Percentiles rank a stretch among this genome's conserved stretches.
These are phyloP conservation scores for Rhodotorula mucilaginosa DNA, from an alignment of 1,284 basidiomycete species.

Conservation along the genomic window DNA sequence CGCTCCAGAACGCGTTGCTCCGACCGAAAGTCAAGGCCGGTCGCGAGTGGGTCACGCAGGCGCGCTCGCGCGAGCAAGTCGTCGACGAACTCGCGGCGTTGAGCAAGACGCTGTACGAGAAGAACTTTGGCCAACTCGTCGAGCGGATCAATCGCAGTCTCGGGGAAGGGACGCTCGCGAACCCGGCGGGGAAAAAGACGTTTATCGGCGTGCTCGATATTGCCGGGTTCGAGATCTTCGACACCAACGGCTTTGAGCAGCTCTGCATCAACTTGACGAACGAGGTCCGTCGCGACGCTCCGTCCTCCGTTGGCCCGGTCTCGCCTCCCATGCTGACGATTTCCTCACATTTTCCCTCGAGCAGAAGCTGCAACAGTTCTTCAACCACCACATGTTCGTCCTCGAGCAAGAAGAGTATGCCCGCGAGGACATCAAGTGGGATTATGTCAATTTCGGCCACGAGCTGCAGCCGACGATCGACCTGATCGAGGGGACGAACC, in stretches of 20 bases:
- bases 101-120: slow-evolving; percentile 97
- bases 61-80: slow-evolving; percentile 86
- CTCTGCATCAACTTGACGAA: slow-evolving; percentile 99
- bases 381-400: slow-evolving; percentile 99
- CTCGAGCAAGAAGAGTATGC: slow-evolving; percentile 99
- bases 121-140: slow-evolving; percentile 89
- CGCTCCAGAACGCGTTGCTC: slow-evolving; percentile 81
- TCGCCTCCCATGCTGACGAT: not conserved
- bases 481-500: slow-evolving; percentile 78
- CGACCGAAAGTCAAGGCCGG: slow-evolving; percentile 89
- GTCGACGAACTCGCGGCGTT: slow-evolving; percentile 87
- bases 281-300: slow-evolving; percentile 54
- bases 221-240: slow-evolving; percentile 92
- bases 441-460: slow-evolving; percentile 97
- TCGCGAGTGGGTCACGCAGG: slow-evolving; percentile 93
- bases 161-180: slow-evolving; percentile 67
- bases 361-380: slow-evolving; percentile 85
- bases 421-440: slow-evolving; percentile 95
- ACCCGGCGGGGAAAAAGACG: slow-evolving; percentile 87
- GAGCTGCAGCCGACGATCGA: slow-evolving; percentile 98
- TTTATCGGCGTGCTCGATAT: slow-evolving; percentile 99
- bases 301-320: not conserved
- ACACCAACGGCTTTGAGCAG: slow-evolving; percentile 78
- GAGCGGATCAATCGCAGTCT: slow-evolving; percentile 93
- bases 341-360: not conserved